Conservation (phyloP, 257 asterid species). For the Osmanthus fragrans region DNA sequence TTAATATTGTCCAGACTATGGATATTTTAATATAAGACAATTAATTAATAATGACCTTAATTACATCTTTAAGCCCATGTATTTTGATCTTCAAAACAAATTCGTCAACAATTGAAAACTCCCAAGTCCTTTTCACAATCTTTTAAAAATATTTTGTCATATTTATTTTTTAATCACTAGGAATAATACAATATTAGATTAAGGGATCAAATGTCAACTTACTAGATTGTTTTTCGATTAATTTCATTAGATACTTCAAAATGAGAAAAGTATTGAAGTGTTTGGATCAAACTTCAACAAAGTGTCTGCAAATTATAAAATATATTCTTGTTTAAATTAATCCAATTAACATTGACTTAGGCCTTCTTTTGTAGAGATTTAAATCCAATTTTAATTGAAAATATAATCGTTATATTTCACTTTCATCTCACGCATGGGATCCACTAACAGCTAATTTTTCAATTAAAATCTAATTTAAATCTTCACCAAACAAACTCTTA, state of each 20-base stretch:
- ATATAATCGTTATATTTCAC: too few relatives aligned
- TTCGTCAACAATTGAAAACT: neutral
- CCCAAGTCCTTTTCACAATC: neutral
- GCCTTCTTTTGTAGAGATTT: too few relatives aligned
- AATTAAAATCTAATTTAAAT: too few relatives aligned
- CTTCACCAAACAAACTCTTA: too few relatives aligned
- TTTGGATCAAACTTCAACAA: neutral
- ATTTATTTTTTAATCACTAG: neutral
- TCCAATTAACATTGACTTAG: too few relatives aligned
- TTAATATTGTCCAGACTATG: neutral
- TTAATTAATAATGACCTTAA: neutral
- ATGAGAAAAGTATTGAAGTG: neutral
- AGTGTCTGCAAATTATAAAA: too few relatives aligned
- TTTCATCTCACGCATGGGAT: too few relatives aligned
- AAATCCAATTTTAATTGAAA: too few relatives aligned
- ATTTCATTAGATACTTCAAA: neutral
- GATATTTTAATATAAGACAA: neutral
- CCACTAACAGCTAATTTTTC: too few relatives aligned
- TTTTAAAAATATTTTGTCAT: neutral
- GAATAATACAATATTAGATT: neutral
- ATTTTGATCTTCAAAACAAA: neutral
- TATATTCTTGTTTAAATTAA: too few relatives aligned
- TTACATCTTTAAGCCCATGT: neutral
- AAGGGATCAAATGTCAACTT: neutral
- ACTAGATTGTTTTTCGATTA: neutral